Conservation (phyloP, 2,329 filamentous ascomycete genomes). For the Hymenoscyphus linearis region DNA sequence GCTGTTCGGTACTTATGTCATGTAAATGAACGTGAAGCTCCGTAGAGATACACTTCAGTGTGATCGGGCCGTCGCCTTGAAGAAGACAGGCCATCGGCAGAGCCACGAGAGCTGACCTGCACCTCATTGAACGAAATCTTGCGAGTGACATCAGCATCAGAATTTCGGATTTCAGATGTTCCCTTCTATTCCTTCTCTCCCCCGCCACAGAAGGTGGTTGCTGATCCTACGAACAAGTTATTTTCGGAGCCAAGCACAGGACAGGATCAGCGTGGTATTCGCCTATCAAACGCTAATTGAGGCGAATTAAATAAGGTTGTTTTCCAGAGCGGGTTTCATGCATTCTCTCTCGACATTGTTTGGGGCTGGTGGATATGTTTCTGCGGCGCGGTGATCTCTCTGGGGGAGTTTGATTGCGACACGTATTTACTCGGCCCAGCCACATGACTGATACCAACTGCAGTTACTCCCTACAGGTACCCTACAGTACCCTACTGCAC, state of each 20-base stretch:
- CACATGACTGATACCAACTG: conserved; percentile 20
- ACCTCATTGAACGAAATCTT: neutral
- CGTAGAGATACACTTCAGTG: neutral
- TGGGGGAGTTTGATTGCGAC: neutral
- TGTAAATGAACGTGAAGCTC: neutral
- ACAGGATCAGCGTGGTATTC: conserved; percentile 5
- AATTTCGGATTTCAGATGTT: neutral
- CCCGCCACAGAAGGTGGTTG: neutral
- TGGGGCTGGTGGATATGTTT: neutral
- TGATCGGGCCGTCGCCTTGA: conserved; percentile 4
- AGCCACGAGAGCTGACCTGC: conserved; percentile 3
- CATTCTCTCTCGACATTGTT: neutral
- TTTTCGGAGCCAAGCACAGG: conserved; percentile 3
- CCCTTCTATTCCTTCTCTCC: neutral
- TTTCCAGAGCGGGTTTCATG: conserved; percentile 3
- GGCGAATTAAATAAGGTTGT: conserved; percentile 8
- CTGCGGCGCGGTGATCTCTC: neutral
- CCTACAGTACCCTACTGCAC: no score
- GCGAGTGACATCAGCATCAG: neutral
- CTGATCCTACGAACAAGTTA: conserved; percentile 1
- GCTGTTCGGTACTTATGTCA: conserved; percentile 16
- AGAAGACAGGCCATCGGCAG: neutral
- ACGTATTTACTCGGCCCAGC: conserved; percentile 8
- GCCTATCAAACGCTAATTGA: conserved; percentile 11
- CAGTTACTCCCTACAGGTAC: neutral